Conservation (phyloP, 768 basidiomycete genomes). For the Suillus brevipes region DNA sequence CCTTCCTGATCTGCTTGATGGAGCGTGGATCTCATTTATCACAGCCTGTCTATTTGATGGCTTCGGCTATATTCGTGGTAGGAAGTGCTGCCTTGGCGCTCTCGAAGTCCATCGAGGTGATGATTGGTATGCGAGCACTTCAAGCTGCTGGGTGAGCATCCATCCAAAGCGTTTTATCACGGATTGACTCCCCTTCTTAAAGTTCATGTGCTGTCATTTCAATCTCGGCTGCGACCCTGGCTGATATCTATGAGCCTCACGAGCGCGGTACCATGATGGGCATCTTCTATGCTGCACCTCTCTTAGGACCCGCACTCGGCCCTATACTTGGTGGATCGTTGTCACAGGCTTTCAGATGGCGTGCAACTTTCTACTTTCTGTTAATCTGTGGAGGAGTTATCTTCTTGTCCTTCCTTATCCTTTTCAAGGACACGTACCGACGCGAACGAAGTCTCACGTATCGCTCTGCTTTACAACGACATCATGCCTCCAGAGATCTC, state of each 20-base stretch:
- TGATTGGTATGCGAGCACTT: constrained; percentile 68
- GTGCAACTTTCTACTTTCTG: constrained; percentile 83
- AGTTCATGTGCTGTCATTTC: constrained; percentile 67
- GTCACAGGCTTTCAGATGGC: constrained; percentile 71
- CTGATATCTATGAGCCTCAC: constrained; percentile 73
- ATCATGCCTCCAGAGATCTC: constrained; percentile 27
- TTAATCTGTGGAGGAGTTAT: constrained; percentile 57
- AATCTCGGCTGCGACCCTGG: constrained; percentile 76
- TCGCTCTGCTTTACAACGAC: constrained; percentile 59
- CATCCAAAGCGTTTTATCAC: not conserved
- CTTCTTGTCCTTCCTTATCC: constrained; percentile 55
- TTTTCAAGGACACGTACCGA: constrained; percentile 84
- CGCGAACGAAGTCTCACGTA: constrained; percentile 80
- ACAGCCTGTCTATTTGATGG: constrained; percentile 56
- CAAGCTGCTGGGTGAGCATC: constrained; percentile 61
- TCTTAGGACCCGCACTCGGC: constrained; percentile 72
- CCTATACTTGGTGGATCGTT: constrained; percentile 72
- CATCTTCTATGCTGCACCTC: constrained; percentile 75
- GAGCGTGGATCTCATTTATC: constrained; percentile 7
- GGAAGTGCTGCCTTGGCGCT: constrained; percentile 59
- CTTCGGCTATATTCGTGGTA: constrained; percentile 51
- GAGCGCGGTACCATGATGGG: constrained; percentile 83
- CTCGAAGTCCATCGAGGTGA: constrained; percentile 48
- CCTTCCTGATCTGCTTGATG: not conserved
- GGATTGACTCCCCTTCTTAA: constrained; percentile 12